These are phyloP conservation scores for Kwoniella europaea DNA, from an alignment of 768 basidiomycete genomes.

Conservation along the genomic window DNA sequence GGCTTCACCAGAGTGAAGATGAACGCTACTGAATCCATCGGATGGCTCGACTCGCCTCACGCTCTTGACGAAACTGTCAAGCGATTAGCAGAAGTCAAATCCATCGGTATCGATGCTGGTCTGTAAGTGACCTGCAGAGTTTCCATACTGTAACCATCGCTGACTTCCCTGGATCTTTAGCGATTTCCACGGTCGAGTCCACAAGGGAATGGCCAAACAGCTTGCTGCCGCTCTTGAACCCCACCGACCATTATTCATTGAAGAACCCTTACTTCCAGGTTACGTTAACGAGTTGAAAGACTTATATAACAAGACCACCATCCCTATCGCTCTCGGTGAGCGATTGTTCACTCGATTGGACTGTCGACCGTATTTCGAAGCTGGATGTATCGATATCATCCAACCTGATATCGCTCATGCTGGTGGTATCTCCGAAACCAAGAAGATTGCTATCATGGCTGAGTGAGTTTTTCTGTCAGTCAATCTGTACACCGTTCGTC, in stretches of 20 bases:
- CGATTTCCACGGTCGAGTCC: slow-evolving; percentile 57
- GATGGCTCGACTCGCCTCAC: slow-evolving; percentile 56
- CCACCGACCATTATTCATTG: slow-evolving; percentile 56
- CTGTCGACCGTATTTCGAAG: slow-evolving; percentile 55
- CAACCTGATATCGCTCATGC: slow-evolving; percentile 54
- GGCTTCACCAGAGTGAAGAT: slow-evolving; percentile 58
- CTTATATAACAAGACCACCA: slow-evolving; percentile 51
- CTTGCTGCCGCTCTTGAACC: slow-evolving; percentile 52
- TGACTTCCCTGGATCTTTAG: slow-evolving; percentile 10
- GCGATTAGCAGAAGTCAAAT: slow-evolving; percentile 52
- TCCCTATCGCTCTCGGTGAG: slow-evolving; percentile 57
- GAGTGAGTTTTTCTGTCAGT: slow-evolving; percentile 34
- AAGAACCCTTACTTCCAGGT: slow-evolving; percentile 55
- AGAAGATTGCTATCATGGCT: slow-evolving; percentile 55
- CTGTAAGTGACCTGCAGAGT: slow-evolving; percentile 35
- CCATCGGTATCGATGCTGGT: slow-evolving; percentile 54
- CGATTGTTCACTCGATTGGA: slow-evolving; percentile 52
- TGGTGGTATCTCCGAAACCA: slow-evolving; percentile 56
- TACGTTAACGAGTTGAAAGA: slow-evolving; percentile 54
- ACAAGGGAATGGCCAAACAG: slow-evolving; percentile 57
- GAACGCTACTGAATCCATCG: slow-evolving; percentile 50
- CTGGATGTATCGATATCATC: slow-evolving; percentile 55
- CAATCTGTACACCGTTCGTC: not conserved
- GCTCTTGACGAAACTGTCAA: slow-evolving; percentile 54
- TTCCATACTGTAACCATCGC: not conserved